phyloP scores from a whole-genome alignment of 805 yeast species.

The Starmerella potacharoeniae region DNA sequence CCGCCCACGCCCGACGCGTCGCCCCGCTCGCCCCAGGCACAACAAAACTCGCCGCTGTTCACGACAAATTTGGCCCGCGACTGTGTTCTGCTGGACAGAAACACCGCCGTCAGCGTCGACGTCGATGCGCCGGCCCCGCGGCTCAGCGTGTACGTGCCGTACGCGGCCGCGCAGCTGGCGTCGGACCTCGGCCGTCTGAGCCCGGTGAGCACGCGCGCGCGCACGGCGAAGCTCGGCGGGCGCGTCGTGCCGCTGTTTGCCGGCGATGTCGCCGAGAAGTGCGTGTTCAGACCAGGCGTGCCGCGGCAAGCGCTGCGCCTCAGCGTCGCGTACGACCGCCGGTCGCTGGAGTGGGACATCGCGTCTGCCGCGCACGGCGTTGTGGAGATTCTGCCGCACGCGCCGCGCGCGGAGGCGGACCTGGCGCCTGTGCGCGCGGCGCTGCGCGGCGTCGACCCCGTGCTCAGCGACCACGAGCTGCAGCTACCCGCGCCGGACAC shows the following conservation, averaged over 20 bases:
- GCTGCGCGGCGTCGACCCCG: constrained; percentile 5
- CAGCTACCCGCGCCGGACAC: constrained; percentile 3
- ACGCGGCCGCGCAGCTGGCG: neutral
- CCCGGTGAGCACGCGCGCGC: neutral
- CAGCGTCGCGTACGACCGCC: neutral
- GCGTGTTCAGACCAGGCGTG: neutral
- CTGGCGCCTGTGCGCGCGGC: neutral
- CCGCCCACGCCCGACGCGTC: no score
- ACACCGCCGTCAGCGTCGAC: constrained; percentile 8
- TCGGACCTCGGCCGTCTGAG: constrained; percentile 3
- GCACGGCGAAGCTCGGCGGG: neutral
- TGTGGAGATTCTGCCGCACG: constrained; percentile 1
- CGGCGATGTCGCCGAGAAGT: neutral
- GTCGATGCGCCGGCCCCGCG: neutral
- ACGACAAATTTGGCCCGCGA: constrained; percentile 7
- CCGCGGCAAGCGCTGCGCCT: constrained; percentile 10
- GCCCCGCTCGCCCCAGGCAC: neutral
- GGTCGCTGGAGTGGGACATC: neutral
- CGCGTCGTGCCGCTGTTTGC: neutral
- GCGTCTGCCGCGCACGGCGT: neutral
- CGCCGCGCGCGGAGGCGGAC: neutral
- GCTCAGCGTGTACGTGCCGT: constrained; percentile 9
- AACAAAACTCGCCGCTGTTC: constrained; percentile 4
- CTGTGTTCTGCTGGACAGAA: constrained; percentile 1
- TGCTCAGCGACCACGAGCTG: constrained; percentile 15